Base-by-base conservation (phyloP, 768 basidiomycete genomes). In the Mrakia frigida region DNA sequence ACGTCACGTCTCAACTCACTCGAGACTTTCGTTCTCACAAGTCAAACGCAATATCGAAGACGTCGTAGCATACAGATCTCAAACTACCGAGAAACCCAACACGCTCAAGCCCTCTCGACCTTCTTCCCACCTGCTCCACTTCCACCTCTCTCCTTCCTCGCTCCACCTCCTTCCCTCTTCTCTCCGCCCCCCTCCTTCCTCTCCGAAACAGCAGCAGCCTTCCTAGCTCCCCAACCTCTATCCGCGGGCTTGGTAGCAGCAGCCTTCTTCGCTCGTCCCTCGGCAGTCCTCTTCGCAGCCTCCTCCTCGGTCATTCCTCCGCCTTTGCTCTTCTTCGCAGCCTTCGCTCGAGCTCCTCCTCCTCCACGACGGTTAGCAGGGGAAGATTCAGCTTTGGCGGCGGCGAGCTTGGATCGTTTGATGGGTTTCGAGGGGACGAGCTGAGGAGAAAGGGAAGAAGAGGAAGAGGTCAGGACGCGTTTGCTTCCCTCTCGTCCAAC, bases 301-400 rank as follows among this genome's bases (percentile, higher is more conserved):
- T 72, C 70, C 33, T 72, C 70, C 50, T 37, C 70, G 16, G 46
- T 72, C 70, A 72, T 33, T 23, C 50, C 70, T 23, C 70, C 70
- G 18, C 70, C 70, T n/a, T 72, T 72, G 11, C 46, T 52, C 50
- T 72, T 72, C n/a, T 72, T 72, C n/a, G 70, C 70, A 13, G 31
- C 52, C 31, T 37, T 56, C 18, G 35, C 21, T 14, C 70, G 39
- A 37, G 39, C 70, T 50, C 70, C 46, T 53, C 41, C 46, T 53
- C 46, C 46, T 37, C 46, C 56, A 14, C 56, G 50, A 25, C 52
- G 25, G 25, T 37, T 56, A 9, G 52, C 35, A 9, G 70, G 28
- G 3, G n/a, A 28, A 23, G 16, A 31, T 6, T 13, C 52, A 6
- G 52, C 35, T 6, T 50, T 50, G 28, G 52, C 52, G 31, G 70